Base-by-base conservation (phyloP, 2,329 filamentous ascomycete species). In the Sclerotinia nivalis region DNA sequence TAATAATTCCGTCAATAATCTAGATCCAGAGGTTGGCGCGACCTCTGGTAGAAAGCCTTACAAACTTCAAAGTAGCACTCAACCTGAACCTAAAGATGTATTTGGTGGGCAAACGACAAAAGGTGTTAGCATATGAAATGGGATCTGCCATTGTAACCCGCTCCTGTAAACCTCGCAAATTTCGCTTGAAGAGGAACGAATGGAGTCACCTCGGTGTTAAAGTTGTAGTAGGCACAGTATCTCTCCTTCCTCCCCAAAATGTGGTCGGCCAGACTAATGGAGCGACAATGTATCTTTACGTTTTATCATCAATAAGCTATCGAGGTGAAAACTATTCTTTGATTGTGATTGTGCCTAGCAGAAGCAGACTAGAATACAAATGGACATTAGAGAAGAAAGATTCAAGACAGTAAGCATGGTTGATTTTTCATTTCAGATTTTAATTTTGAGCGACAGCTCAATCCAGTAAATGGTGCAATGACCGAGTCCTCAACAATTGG, bases 391-490 rank as follows among this genome's bases (percentile, higher is more conserved):
- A 13, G 4, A 18, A 37, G 28, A 4, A n/a, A 25, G 12, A 50
- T 10, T 62, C 45, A 25, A 6, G 7, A n/a, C 1, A 4, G 8
- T 25, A 10, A 45, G 1, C 6, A 37, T 25, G 7, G 13, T 10
- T 3, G 20, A 18, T 2, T 25, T 8, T 37, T 4, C 31, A 25
- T 25, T 34, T 49, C 2, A 18, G 1, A n/a, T 49, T 62, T 15
- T 5, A 34, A n/a, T 15, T 10, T 5, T 34, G 7, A 49, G 4
- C 5, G 15, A 22, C 25, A 43, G 8, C 2, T 47, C 12, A 20
- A 0, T 8, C 25, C 5, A 22, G 4, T 22, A 1, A 49, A 6
- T 9, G 22, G 13, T 20, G 6, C 1, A 50, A 0, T 1, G 20
- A 61, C 10, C 22, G 12, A 15, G 10, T 2, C 0, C 1, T 49